Percentiles rank a stretch among this genome's conserved stretches.
These are phyloP conservation scores for Pseudocercospora fijiensis DNA, from an alignment of 2,329 filamentous ascomycete species.

Conservation along the genomic window DNA sequence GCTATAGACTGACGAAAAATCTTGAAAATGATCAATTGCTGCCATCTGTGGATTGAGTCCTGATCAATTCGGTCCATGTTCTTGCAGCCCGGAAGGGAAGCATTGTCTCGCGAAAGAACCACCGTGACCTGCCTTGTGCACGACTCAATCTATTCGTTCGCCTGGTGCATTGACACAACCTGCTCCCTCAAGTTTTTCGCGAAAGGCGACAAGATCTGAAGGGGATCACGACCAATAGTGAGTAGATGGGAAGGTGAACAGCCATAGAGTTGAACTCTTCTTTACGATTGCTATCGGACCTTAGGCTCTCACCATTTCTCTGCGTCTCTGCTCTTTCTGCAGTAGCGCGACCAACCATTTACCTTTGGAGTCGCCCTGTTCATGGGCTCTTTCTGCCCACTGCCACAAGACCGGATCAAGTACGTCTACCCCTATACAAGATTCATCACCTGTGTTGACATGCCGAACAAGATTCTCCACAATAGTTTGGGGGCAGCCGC, in stretches of 20 bases:
- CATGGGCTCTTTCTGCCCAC: conserved; percentile 36
- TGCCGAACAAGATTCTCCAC: conserved; percentile 28
- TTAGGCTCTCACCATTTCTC: background rate
- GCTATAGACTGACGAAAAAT: background rate
- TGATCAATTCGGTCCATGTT: too few species aligned
- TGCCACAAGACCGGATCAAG: conserved; percentile 38
- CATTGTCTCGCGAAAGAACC: background rate
- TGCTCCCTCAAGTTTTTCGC: background rate
- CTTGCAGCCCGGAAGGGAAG: too few species aligned
- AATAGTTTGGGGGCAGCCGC: conserved; percentile 34
- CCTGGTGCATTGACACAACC: background rate
- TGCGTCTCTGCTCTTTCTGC: conserved; percentile 18
- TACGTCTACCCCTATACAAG: conserved; percentile 28
- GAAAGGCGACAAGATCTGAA: background rate
- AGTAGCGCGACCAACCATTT: conserved; percentile 35
- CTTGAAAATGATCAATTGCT: too few species aligned
- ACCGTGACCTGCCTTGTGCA: background rate
- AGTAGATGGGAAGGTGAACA: background rate
- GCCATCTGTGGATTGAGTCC: too few species aligned
- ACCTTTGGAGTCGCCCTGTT: conserved; percentile 29
- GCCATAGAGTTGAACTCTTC: background rate
- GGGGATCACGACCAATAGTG: background rate
- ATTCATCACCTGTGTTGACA: background rate
- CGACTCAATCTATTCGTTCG: background rate
- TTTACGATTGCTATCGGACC: background rate